Conservation (phyloP, 1,284 basidiomycete species). For the Apiotrichum gamsii region DNA sequence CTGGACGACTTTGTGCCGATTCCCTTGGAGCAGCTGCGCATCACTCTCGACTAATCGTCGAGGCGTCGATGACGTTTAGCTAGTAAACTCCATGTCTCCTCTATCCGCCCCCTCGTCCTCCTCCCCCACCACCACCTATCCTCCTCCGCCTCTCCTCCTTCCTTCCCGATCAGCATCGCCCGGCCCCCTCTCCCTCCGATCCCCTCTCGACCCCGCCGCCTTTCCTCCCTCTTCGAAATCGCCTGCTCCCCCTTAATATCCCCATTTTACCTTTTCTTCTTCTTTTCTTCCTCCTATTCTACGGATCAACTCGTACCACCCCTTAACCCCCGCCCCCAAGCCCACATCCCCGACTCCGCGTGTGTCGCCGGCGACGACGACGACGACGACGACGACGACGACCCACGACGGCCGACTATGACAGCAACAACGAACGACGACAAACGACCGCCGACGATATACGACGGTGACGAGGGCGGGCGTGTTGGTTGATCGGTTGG, state of each 20-base stretch:
- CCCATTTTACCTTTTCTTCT: constrained; percentile 3
- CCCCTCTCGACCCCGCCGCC: constrained; percentile 4
- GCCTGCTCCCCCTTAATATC: constrained; percentile 8
- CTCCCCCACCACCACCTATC: neutral
- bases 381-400: too few species aligned
- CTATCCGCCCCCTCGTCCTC: too few species aligned
- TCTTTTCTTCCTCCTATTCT: neutral
- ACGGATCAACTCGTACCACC: neutral
- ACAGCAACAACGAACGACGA: too few species aligned
- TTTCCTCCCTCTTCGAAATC: constrained; percentile 3
- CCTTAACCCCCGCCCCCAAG: neutral
- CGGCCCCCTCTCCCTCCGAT: constrained; percentile 14
- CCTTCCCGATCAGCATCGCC: constrained; percentile 13
- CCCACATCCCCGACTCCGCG: too few species aligned
- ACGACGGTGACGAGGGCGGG: too few species aligned
- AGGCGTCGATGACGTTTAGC: neutral
- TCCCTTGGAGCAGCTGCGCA: constrained; percentile 85
- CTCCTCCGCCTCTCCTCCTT: neutral
- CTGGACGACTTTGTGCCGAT: constrained; percentile 89
- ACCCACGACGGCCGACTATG: too few species aligned
- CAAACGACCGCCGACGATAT: too few species aligned
- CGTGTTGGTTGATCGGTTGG: too few species aligned
- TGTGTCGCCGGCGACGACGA: neutral
- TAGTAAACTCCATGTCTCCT: too few species aligned
- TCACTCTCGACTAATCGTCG: constrained; percentile 61